A percentile compares a stretch with the other conserved stretches of the same genome.
phyloP scores from a whole-genome alignment of 108 stramenopile genomes.

The Stephanodiscus triporus region DNA sequence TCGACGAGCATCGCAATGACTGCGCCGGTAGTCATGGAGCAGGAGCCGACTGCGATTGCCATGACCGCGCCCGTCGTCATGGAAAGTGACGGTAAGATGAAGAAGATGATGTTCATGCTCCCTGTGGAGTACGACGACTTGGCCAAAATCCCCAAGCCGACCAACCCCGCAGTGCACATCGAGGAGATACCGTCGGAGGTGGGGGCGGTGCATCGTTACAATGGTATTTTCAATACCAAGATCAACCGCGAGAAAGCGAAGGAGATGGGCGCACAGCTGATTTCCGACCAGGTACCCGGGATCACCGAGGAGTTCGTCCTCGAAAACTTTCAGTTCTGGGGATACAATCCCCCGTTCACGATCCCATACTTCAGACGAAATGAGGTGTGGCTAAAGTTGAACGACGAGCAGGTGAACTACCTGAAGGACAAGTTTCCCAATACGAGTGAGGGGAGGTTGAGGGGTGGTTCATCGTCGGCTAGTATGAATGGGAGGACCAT shows the following conservation, averaged over 20 bases:
- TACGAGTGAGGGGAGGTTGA: neutral
- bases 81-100: constrained; percentile 44
- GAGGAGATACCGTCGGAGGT: constrained; percentile 59
- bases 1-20: constrained; percentile 76
- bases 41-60: constrained; percentile 49
- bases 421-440: constrained; percentile 45
- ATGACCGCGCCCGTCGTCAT: constrained; percentile 85
- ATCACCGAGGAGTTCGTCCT: constrained; percentile 60
- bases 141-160: constrained; percentile 81
- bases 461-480: neutral
- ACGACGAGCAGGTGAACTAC: constrained; percentile 59
- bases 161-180: constrained; percentile 69
- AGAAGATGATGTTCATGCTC: constrained; percentile 85
- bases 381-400: constrained; percentile 84
- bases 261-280: constrained; percentile 56
- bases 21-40: constrained; percentile 74
- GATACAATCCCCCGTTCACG: constrained; percentile 89
- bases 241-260: constrained; percentile 49
- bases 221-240: constrained; percentile 48
- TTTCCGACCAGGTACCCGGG: constrained; percentile 57
- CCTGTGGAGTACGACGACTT: constrained; percentile 75
- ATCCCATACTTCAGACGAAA: constrained; percentile 85
- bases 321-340: constrained; percentile 73
- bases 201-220: constrained; percentile 81
- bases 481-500: neutral